A percentile compares a stretch with the other conserved stretches of the same genome.
Evolutionary conservation across 768 basidiomycete species (phyloP).

Genomic region (Nidularia pulvinata): DNA sequence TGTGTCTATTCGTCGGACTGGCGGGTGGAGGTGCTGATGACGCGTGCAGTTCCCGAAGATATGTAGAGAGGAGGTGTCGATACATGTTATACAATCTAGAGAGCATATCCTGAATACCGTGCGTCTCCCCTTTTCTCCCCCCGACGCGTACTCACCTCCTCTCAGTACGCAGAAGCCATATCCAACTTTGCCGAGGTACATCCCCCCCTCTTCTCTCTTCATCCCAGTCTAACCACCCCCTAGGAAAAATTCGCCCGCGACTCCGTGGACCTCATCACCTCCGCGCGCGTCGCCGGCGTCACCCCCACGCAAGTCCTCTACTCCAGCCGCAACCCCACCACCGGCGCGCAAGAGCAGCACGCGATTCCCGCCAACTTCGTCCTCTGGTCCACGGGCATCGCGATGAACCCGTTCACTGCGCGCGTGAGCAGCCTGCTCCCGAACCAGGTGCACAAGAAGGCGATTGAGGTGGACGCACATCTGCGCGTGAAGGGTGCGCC

Average conservation of each 20-base stretch:
- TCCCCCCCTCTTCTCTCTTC: background rate
- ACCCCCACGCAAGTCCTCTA: slow-evolving; percentile 74
- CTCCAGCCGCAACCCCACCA: slow-evolving; percentile 56
- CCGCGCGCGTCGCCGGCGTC: slow-evolving; percentile 80
- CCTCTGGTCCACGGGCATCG: slow-evolving; percentile 92
- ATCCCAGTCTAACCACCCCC: slow-evolving; percentile 1
- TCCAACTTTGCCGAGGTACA: slow-evolving; percentile 91
- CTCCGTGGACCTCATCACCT: slow-evolving; percentile 83
- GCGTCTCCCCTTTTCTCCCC: slow-evolving; percentile 14
- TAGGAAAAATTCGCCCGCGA: slow-evolving; percentile 82
- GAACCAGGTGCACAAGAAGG: slow-evolving; percentile 78
- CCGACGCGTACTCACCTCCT: background rate
- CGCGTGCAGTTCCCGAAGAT: slow-evolving; percentile 64
- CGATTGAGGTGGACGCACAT: slow-evolving; percentile 91
- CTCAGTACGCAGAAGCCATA: slow-evolving; percentile 91
- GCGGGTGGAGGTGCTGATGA: background rate
- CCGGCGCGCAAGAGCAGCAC: slow-evolving; percentile 55
- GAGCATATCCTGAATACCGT: slow-evolving; percentile 97
- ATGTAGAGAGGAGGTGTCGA: slow-evolving; percentile 83
- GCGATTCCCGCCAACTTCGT: slow-evolving; percentile 88
- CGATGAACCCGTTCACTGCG: slow-evolving; percentile 94
- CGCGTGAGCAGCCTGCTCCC: slow-evolving; percentile 75
- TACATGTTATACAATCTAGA: slow-evolving; percentile 91
- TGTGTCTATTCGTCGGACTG: slow-evolving; percentile 2
- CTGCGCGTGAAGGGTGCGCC: slow-evolving; percentile 92